Evolutionary conservation across 225 moss, liverwort and hornwort species (phyloP), one percentile per base, ranked within the genome.

Genomic region (Straminergon stramineum): DNA sequence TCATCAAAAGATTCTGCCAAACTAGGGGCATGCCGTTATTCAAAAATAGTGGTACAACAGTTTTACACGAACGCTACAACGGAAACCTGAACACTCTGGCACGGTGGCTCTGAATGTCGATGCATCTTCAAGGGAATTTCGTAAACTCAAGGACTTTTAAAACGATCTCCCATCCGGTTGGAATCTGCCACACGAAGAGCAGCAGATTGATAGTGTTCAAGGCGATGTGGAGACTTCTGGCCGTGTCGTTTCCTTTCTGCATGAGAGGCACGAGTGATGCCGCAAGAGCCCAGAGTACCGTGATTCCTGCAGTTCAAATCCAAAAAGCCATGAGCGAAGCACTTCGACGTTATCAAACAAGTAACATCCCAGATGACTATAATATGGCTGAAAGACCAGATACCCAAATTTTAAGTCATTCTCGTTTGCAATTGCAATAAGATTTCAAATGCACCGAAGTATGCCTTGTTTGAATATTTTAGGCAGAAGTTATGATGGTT

Each of bases 101-200:
- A 31, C 28, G 28, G 27, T 34, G 79, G 64, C 85, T 82, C 57
- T 75, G 53, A 30, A 73, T 27, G 61, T 57, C 21, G 51, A 4
- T 48, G 62, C 32, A 26, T 28, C 15, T 90, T 90, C 94, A 99
- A 90, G 99, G 99, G 94, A 95, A 97, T 35, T 78, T 92, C 13
- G 99, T 95, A 84, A 94, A 96, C 82, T 99, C 95, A 3, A 99
- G 92, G 66, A 99, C 99, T 90, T 97, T 99, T 35, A 84, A 34
- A 22, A 99, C 95, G 58, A 99, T 99, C 83, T 99, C 99, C 97
- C 88, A 96, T 26, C 99, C 99, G 3, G 99, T 99, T 39, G 99
- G 99, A 71, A 99, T 97, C 91, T 99, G 99, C 97, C 75, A 97
- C 7, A 87, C 87, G 75, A 99, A 99, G 58, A 99, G 96, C 83